Conservation (phyloP, 1,284 basidiomycete species). For the Ustilago xerochloae region DNA sequence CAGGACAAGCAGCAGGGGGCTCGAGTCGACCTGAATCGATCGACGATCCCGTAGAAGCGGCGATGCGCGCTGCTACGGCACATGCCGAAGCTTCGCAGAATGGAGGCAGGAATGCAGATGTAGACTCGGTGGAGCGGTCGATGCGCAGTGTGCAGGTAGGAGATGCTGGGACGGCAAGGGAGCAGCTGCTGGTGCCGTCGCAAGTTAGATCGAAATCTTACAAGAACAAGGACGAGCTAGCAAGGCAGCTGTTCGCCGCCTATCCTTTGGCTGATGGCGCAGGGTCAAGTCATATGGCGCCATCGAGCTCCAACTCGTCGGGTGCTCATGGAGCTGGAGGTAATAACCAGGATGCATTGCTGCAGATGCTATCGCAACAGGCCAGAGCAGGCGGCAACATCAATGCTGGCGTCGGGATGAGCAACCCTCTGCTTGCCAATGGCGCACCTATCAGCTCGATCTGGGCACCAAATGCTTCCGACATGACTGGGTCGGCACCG, state of each 20-base stretch:
- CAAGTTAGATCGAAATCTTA: slow-evolving; percentile 20
- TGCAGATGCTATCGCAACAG: slow-evolving; percentile 38
- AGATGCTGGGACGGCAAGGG: slow-evolving; percentile 12
- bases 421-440: slow-evolving; percentile 29
- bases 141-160: slow-evolving; percentile 35
- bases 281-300: slow-evolving; percentile 2
- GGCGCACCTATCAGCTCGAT: slow-evolving; percentile 47
- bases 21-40: slow-evolving; percentile 28
- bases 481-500: slow-evolving; percentile 4
- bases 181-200: slow-evolving; percentile 29
- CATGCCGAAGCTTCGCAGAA: slow-evolving; percentile 8
- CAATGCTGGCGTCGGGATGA: no score
- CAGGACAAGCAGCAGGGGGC: slow-evolving; percentile 18
- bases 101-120: neutral
- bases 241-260: slow-evolving; percentile 24
- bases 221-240: slow-evolving; percentile 22
- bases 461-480: slow-evolving; percentile 36
- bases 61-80: slow-evolving; percentile 56
- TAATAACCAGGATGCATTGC: slow-evolving; percentile 38
- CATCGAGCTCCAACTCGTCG: slow-evolving; percentile 8
- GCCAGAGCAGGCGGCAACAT: neutral
- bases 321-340: neutral
- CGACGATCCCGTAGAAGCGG: slow-evolving; percentile 61
- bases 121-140: slow-evolving; percentile 32
- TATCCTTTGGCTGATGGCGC: slow-evolving; percentile 11